Conservation (phyloP, 2,329 filamentous ascomycete genomes). For the Pyrenophora teres region DNA sequence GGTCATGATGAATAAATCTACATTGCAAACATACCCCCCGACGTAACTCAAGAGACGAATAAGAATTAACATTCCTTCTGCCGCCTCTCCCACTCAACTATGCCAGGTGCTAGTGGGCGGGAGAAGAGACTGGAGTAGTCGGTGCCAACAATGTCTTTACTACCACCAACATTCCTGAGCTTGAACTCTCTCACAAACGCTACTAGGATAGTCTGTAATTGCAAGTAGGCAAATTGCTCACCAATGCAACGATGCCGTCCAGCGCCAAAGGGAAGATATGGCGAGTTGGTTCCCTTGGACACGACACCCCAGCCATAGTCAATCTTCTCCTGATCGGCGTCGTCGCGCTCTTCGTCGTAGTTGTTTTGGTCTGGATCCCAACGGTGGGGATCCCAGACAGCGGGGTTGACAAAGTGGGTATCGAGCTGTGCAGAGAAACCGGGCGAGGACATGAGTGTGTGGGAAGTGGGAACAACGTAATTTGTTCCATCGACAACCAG, state of each 20-base stretch:
- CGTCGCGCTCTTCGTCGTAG: conserved; percentile 53
- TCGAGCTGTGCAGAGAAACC: conserved; percentile 76
- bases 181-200: conserved; percentile 79
- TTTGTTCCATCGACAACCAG: conserved; percentile 83
- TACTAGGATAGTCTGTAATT: conserved; percentile 83
- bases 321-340: conserved; percentile 73
- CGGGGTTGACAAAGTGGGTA: conserved; percentile 79
- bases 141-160: conserved; percentile 68
- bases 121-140: conserved; percentile 64
- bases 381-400: conserved; percentile 86
- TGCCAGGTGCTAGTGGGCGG: conserved; percentile 51
- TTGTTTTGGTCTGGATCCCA: conserved; percentile 70
- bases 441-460: conserved; percentile 82
- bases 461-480: conserved; percentile 78
- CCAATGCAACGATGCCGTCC: conserved; percentile 94
- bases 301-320: conserved; percentile 95
- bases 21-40: conserved; percentile 14
- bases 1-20: conserved; percentile 9
- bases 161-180: conserved; percentile 75
- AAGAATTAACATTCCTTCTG: conserved; percentile 38
- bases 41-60: background rate
- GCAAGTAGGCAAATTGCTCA: conserved; percentile 93
- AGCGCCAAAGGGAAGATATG: conserved; percentile 92
- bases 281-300: conserved; percentile 85
- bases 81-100: conserved; percentile 76